phyloP scores from a whole-genome alignment of 23 red algal species.

The Pyropia yezoensis region DNA sequence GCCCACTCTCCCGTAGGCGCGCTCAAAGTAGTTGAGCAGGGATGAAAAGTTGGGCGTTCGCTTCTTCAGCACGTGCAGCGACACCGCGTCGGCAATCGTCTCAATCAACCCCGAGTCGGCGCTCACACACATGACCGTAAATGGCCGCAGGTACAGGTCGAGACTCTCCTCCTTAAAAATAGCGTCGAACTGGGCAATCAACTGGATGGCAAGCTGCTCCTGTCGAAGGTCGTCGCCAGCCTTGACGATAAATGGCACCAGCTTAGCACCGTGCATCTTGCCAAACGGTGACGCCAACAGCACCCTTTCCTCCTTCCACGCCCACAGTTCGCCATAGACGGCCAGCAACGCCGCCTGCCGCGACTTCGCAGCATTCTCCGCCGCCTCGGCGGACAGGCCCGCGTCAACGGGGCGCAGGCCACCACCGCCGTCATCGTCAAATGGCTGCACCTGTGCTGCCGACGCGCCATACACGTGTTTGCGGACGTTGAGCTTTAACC shows the following conservation, averaged over 20 bases:
- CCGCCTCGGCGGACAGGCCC: not conserved
- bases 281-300: slow-evolving; percentile 74
- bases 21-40: slow-evolving; percentile 85
- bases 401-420: not conserved
- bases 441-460: slow-evolving; percentile 1
- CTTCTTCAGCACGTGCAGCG: slow-evolving; percentile 91
- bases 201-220: slow-evolving; percentile 89
- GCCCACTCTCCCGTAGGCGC: slow-evolving; percentile 59
- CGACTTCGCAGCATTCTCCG: slow-evolving; percentile 22
- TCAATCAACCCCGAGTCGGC: slow-evolving; percentile 91
- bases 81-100: slow-evolving; percentile 74
- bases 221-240: slow-evolving; percentile 91
- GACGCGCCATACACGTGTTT: not conserved
- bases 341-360: slow-evolving; percentile 64
- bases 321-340: slow-evolving; percentile 81
- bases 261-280: slow-evolving; percentile 28
- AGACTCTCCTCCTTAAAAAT: slow-evolving; percentile 79
- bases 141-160: slow-evolving; percentile 64
- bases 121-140: slow-evolving; percentile 79
- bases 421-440: slow-evolving; percentile 6
- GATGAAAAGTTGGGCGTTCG: slow-evolving; percentile 75
- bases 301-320: slow-evolving; percentile 53
- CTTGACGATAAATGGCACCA: slow-evolving; percentile 96
- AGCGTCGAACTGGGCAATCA: slow-evolving; percentile 78
- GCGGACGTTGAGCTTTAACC: no score